Evolutionary conservation across 305 asterid genomes (phyloP), one percentile per base, ranked within the genome.

Genomic region (Andrographis paniculata): DNA sequence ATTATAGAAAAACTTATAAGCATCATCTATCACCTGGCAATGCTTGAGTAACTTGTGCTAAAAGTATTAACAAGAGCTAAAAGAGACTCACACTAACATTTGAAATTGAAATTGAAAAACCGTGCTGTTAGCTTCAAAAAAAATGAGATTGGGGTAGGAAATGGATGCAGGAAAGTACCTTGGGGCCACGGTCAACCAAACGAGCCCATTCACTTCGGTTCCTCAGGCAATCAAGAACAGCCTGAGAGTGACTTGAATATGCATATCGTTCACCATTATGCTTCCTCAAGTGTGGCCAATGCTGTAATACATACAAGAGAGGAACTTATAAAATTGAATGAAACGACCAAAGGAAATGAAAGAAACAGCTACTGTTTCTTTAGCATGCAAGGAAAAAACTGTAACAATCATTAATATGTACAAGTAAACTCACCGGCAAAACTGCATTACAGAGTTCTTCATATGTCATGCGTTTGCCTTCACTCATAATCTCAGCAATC

Each of bases 191-290:
- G 65, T 87, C 97, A 60, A 87, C 93, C 62, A 87, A 72, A 58
- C 89, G 85, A 37, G 95, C 79, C 97, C 97, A 87, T 79, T 84
- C 97, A 63, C 79, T 84, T 67, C 95, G 84, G 62, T 87, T 87
- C 75, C 97, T 80, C 53, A 87, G 74, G 72, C 97, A 87, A 63
- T 87, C 97, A 59, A 87, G 94, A 27, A 87, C 97, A 55, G 97
- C 97, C 59, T 84, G 95, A 14, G 88, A 77, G 72, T 84, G 97
- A 68, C 94, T 84, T 52, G 97, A 75, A 70, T 87, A 87, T 39
- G 97, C 95, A 59, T 87, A 87, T 37, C 94, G 84, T 66, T 87
- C 97, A 54, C 97, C 95, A 57, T 84, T 84, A 68, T 87, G 95
- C 73, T 87, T 87, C 78, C 97, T 78, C 67, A 84, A 62, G 72